Conservation (phyloP, 2,329 filamentous ascomycete species). For the Ciborinia camelliae region DNA sequence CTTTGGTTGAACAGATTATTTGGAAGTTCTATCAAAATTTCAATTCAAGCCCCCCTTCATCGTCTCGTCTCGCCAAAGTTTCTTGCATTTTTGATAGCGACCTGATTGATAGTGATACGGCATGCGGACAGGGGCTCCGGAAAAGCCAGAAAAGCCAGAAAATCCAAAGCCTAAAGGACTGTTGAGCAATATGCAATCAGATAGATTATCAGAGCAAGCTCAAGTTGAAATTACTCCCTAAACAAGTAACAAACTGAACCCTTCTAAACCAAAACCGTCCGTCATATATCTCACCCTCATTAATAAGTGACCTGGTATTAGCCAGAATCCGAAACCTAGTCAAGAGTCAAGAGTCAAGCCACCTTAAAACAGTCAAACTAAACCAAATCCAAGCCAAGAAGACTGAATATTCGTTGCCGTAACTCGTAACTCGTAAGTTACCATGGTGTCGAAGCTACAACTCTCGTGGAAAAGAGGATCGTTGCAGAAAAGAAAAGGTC, state of each 20-base stretch:
- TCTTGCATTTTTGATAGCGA: background rate
- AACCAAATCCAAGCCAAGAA: background rate
- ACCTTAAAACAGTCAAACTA: conserved; percentile 2
- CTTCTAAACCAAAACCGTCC: background rate
- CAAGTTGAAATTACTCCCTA: background rate
- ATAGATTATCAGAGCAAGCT: background rate
- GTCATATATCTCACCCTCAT: background rate
- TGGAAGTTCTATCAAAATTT: background rate
- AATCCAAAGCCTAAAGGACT: no score
- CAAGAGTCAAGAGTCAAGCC: no score
- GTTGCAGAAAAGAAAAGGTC: conserved; percentile 12
- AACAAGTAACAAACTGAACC: background rate
- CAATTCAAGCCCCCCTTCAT: background rate
- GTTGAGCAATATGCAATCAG: no score
- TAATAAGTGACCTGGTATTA: no score
- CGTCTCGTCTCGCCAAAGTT: conserved; percentile 10
- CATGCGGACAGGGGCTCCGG: background rate
- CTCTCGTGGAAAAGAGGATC: conserved; percentile 8
- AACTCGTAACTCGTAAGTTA: no score
- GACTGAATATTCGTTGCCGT: background rate
- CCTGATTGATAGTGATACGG: background rate
- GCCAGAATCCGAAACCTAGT: conserved; percentile 14
- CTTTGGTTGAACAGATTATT: background rate
- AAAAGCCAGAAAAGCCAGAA: background rate
- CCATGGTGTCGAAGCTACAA: conserved; percentile 9